phyloP scores from a whole-genome alignment of 2,329 filamentous ascomycete genomes.

The Sporothrix sp. region DNA sequence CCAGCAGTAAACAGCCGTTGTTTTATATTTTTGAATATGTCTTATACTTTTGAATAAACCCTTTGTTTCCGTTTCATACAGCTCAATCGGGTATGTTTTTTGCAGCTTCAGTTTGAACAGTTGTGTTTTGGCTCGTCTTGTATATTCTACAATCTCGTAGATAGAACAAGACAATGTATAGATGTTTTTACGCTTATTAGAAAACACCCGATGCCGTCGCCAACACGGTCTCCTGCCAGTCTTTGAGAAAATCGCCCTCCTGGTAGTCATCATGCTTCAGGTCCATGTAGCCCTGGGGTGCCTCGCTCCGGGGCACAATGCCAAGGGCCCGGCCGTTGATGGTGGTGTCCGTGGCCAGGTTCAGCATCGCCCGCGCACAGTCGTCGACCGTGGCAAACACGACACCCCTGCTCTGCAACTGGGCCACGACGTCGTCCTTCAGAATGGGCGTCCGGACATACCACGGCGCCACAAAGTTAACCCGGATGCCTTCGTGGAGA shows the following conservation, averaged over 20 bases:
- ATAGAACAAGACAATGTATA: too few species aligned
- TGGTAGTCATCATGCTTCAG: constrained; percentile 12
- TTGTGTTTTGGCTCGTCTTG: too few species aligned
- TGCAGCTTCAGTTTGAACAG: too few species aligned
- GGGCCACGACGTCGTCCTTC: not conserved
- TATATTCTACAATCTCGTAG: too few species aligned
- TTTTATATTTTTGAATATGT: too few species aligned
- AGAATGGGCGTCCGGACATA: constrained; percentile 20
- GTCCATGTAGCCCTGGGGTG: constrained; percentile 6
- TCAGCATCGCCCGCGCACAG: constrained; percentile 7
- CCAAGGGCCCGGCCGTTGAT: constrained; percentile 11
- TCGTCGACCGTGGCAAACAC: constrained; percentile 13
- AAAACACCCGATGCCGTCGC: constrained; percentile 6
- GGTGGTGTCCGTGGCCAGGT: not conserved
- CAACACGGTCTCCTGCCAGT: constrained; percentile 5
- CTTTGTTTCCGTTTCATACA: too few species aligned
- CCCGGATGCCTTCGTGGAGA: constrained; percentile 34
- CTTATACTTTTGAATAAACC: too few species aligned
- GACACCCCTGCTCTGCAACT: constrained; percentile 9
- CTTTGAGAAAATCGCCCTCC: constrained; percentile 10
- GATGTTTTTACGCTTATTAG: constrained; percentile 3
- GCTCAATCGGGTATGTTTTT: too few species aligned
- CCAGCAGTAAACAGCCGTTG: too few species aligned
- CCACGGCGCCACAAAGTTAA: constrained; percentile 38
- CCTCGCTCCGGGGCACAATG: constrained; percentile 11